Percentiles rank a stretch among this genome's conserved stretches.
phyloP scores from a whole-genome alignment of 2,329 filamentous ascomycete genomes.

The Monilinia fructicola region DNA sequence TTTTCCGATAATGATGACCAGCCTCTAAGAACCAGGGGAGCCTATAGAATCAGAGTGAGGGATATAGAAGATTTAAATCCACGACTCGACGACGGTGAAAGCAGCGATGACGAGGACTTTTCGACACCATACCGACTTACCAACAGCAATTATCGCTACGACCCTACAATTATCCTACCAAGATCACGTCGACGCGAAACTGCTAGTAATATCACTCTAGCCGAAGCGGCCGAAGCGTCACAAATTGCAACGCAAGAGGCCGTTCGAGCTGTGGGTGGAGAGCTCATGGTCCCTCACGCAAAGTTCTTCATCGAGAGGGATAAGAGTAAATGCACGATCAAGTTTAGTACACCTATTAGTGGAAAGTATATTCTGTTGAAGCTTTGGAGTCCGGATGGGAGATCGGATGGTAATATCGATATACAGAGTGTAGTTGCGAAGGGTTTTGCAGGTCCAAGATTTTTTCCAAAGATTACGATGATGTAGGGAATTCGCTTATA shows the following conservation, averaged over 20 bases:
- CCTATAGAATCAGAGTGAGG: slow-evolving; percentile 50
- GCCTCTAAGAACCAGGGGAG: slow-evolving; percentile 52
- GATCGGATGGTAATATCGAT: slow-evolving; percentile 72
- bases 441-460: slow-evolving; percentile 83
- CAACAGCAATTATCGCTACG: slow-evolving; percentile 3
- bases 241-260: slow-evolving; percentile 58
- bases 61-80: slow-evolving; percentile 46
- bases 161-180: slow-evolving; percentile 20
- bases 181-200: slow-evolving; percentile 35
- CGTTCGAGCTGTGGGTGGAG: slow-evolving; percentile 55
- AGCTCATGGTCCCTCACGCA: slow-evolving; percentile 70
- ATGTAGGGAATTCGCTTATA: neutral
- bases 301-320: slow-evolving; percentile 80
- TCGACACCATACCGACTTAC: neutral
- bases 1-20: slow-evolving; percentile 45
- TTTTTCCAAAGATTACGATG: slow-evolving; percentile 58
- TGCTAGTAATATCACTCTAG: slow-evolving; percentile 39
- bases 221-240: slow-evolving; percentile 37
- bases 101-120: slow-evolving; percentile 24
- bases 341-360: slow-evolving; percentile 78
- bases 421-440: slow-evolving; percentile 82
- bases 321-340: slow-evolving; percentile 82
- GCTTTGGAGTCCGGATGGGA: slow-evolving; percentile 77
- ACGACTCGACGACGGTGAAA: slow-evolving; percentile 30
- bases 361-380: slow-evolving; percentile 85